Percentiles rank a stretch among this genome's conserved stretches.
Conservation (phyloP, 805 yeast species). For the Cyberlindnera samutprakarnensis region DNA sequence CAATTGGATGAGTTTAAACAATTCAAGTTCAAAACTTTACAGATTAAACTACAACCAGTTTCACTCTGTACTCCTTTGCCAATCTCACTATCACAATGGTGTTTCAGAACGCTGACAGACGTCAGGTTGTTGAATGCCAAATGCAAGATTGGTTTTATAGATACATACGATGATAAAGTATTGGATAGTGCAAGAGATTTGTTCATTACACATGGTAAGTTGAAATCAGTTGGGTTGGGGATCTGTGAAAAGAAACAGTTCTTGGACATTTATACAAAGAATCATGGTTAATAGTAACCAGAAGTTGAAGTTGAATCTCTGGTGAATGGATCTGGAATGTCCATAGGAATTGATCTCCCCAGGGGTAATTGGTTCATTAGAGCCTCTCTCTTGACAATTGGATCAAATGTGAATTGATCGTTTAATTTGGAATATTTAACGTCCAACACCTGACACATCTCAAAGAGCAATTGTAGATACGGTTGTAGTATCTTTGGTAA, state of each 20-base stretch:
- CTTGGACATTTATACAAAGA: constrained; percentile 27
- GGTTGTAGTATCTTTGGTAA: constrained; percentile 14
- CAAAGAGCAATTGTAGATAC: constrained; percentile 33
- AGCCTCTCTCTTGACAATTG: constrained; percentile 5
- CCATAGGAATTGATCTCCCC: constrained; percentile 20
- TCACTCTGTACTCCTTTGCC: constrained; percentile 26
- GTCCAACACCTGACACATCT: constrained; percentile 31
- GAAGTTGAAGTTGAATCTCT: constrained; percentile 7
- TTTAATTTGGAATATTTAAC: constrained; percentile 38
- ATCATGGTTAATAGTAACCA: no score
- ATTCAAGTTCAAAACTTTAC: constrained; percentile 22
- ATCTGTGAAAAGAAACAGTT: constrained; percentile 38
- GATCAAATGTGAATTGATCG: constrained; percentile 19
- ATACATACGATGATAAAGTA: no score
- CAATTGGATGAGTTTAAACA: neutral
- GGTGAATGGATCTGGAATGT: constrained; percentile 1
- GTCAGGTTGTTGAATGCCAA: no score
- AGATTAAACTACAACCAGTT: constrained; percentile 23
- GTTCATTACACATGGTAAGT: constrained; percentile 29
- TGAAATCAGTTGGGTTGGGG: constrained; percentile 38
- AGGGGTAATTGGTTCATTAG: constrained; percentile 14
- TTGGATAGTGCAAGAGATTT: no score
- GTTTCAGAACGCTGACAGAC: no score
- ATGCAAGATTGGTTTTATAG: no score
- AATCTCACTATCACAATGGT: no score